Evolutionary conservation across 768 basidiomycete species (phyloP), one percentile per base, ranked within the genome.

Genomic region (Kwoniella europaea): DNA sequence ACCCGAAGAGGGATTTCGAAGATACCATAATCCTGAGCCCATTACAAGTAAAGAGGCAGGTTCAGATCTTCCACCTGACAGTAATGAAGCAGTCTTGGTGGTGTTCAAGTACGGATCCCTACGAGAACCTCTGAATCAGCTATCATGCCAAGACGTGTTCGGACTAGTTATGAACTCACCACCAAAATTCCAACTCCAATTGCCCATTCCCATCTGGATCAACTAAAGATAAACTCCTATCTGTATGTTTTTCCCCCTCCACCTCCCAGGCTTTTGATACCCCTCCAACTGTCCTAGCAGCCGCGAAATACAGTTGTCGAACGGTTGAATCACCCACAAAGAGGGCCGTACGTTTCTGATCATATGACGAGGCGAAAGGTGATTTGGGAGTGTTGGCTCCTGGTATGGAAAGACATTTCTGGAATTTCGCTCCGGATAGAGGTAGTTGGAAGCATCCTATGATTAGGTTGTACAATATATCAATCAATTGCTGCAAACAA

Each of bases 271-370:
- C 65, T 82, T 91, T 92, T 62, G 86, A 83, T 24, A 88, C 86
- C 55, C 71, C 67, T 80, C 93, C 92, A 18, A 91, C 81, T 53
- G 87, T 76, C 67, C 90, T 86, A 12, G 88, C 88, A 60, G 91
- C 86, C 64, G 91, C 88, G 80, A 91, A 94, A 85, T 91, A 96
- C 16, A 94, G 85, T 65, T 88, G 87, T 59, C 94, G 86, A 15
- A 92, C 91, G 43, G 91, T 88, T 18, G 92, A 94, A 82, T 97
- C 94, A 20, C 94, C 94, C 53, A 92, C 85, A 79, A 96, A 96
- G 52, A 91, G 85, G 46, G 93, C 84, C 18, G 63, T 69, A 9
- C 87, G 87, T 72, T 88, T 86, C 4, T 87, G 86, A n/a, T 83
- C 81, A 22, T 64, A 50, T 0, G 52, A 56, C 4, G 41, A 56